phyloP scores from a whole-genome alignment of 2,329 filamentous ascomycete species.

The Fusarium coffeatum region DNA sequence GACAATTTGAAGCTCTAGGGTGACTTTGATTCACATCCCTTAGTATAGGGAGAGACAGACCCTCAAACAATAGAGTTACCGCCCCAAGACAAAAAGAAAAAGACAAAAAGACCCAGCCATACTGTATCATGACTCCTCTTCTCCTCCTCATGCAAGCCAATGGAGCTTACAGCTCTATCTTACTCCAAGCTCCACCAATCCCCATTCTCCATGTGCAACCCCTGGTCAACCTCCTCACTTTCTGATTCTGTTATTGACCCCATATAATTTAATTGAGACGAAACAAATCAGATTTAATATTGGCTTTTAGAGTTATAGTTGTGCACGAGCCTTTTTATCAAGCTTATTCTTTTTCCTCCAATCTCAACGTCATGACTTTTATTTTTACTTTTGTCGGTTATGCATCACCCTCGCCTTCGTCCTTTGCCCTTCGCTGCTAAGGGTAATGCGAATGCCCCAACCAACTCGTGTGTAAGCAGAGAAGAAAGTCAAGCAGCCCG shows the following conservation, averaged over 20 bases:
- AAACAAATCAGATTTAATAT: conserved; percentile 20
- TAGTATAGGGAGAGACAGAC: background rate
- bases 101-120: conserved; percentile 14
- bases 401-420: conserved; percentile 10
- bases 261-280: conserved; percentile 3
- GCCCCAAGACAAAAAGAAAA: conserved; percentile 11
- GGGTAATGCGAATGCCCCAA: background rate
- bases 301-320: conserved; percentile 14
- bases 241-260: conserved; percentile 13
- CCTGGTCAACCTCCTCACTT: conserved; percentile 26
- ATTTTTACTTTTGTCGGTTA: conserved; percentile 7
- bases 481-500: background rate
- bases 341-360: conserved; percentile 27
- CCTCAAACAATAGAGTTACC: conserved; percentile 18
- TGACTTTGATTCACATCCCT: background rate
- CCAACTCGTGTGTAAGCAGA: background rate
- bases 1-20: background rate
- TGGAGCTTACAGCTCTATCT: background rate
- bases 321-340: conserved; percentile 11
- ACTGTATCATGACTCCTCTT: conserved; percentile 37
- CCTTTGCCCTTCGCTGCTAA: background rate
- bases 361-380: conserved; percentile 36
- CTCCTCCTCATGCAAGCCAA: conserved; percentile 12
- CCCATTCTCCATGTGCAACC: background rate
- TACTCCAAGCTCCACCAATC: conserved; percentile 31